Base-by-base conservation (phyloP, 2,329 filamentous ascomycete genomes). In the Colletotrichum sp. region DNA sequence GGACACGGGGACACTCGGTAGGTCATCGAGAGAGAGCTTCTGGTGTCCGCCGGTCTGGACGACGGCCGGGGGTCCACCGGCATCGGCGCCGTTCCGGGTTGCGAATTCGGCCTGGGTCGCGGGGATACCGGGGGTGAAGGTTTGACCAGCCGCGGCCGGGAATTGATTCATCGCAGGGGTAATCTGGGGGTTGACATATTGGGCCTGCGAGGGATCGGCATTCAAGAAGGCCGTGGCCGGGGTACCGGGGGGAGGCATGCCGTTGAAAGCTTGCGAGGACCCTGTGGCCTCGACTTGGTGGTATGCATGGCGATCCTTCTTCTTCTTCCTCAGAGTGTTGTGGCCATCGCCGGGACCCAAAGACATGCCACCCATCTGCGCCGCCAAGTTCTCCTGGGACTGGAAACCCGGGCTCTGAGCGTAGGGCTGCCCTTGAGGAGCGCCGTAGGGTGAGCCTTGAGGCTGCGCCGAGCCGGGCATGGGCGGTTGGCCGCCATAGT, bases 251-350 rank as follows among this genome's bases (percentile, higher is more conserved):
- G 90, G 89, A 3, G 92, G 92, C 81, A 93, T 91, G 77, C 92
- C 93, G 82, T 93, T 93, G 86, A 94, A 95, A 13, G 92, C 87
- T 81, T 94, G 92, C 8, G 93, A 92, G 39, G 92, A 92, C 66
- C 92, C 92, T 7, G 89, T 89, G 26, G 94, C 92, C 78, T 96
- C 95, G 69, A 99, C 92, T 52, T 92, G 93, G 84, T 99, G 96
- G 84, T 98, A 95, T 78, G 96, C 96, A 86, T 99, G 96, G 75
- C 95, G 92, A 84, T 98, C 94, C 90, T 98, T 98, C 92, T 98
- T 99, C 89, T 96, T 95, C 84, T 89, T 94, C 83, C 92, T 90
- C 73, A 85, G 86, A 4, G 87, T 87, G 65, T 90, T 83, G 44
- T 88, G 87, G 62, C 88, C 85, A 57, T 90, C 89, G 5, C 66